Base-by-base conservation (phyloP, 2,329 filamentous ascomycete species). In the Colletotrichum sp. region DNA sequence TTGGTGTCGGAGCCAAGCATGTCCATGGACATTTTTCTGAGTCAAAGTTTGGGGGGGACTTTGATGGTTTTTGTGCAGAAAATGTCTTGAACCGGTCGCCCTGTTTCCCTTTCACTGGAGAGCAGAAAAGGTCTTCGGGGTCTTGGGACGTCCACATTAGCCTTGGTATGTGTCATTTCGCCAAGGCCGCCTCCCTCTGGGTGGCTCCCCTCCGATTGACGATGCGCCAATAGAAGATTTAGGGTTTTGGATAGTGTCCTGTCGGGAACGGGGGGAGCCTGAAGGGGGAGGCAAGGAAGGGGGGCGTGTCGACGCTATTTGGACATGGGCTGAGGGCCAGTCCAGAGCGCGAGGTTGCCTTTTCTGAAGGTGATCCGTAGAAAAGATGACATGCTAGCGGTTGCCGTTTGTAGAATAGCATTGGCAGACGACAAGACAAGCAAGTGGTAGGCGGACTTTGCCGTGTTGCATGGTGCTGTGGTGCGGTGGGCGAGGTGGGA, bases 121-220 rank as follows among this genome's bases (percentile, higher is more conserved):
- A 43, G 38, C 38, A 43, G 38, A n/a, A 18, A n/a, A 18, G 9
- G 28, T 30, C 58, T 61, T 30, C 26, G 58, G 43, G 71, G 66
- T 56, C 58, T 73, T 70, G 71, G 71, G 43, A 38, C 71, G 58
- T 65, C 71, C 32, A 34, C 58, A 34, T 65, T 43, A 48, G 66
- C 60, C 60, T 71, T 73, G 66, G 71, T 61, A 74, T 66, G 66
- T 74, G 67, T 71, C 48, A 74, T 66, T 66, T 60, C 60, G 67
- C 71, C 71, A 74, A 74, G 71, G n/a, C 67, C 28, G 36, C 52
- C 66, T 52, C 52, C 52, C 16, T 55, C 18, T 21, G 5, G 10
- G 21, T 52, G 24, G 36, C 16, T 32, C 38, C 34, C 9, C 16
- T 32, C n/a, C 71, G 56, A 69, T 55, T 32, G 66, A 28, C 55